A percentile compares a stretch with the other conserved stretches of the same genome.
Conservation (phyloP, 129 eudicot species). For the Centaurea solstitialis region DNA sequence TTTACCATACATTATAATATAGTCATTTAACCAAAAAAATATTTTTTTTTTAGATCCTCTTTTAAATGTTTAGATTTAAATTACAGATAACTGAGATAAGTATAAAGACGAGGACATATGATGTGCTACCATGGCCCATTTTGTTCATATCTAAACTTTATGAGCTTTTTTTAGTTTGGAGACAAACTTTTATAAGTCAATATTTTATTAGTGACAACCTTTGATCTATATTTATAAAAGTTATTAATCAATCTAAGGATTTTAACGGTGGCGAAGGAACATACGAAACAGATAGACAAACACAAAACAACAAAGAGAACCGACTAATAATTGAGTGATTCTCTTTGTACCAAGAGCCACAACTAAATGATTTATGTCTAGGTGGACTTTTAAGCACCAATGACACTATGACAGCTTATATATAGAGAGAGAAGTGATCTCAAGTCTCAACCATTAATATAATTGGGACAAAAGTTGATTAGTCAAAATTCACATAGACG, state of each 20-base stretch:
- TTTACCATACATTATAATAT: no score
- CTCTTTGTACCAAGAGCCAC: not conserved
- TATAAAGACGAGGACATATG: not conserved
- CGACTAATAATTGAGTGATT: not conserved
- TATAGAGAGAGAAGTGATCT: no score
- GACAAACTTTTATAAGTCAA: not conserved
- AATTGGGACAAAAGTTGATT: no score
- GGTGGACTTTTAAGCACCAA: not conserved
- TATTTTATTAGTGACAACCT: not conserved
- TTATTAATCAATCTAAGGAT: not conserved
- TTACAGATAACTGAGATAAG: not conserved
- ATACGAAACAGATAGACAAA: not conserved
- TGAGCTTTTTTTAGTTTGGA: not conserved
- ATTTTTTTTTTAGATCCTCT: no score
- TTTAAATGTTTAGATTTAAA: not conserved
- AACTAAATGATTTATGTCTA: not conserved
- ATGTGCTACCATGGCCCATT: slow-evolving; percentile 20
- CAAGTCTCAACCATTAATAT: no score
- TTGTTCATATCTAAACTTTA: slow-evolving; percentile 7
- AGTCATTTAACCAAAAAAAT: no score
- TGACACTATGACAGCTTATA: not conserved
- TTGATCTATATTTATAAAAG: not conserved
- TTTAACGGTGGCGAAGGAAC: not conserved
- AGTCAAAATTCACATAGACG: no score
- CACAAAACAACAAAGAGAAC: not conserved